These are phyloP conservation scores for Malus hybrid DNA, from an alignment of 331 rosid species.

Conservation along the genomic window DNA sequence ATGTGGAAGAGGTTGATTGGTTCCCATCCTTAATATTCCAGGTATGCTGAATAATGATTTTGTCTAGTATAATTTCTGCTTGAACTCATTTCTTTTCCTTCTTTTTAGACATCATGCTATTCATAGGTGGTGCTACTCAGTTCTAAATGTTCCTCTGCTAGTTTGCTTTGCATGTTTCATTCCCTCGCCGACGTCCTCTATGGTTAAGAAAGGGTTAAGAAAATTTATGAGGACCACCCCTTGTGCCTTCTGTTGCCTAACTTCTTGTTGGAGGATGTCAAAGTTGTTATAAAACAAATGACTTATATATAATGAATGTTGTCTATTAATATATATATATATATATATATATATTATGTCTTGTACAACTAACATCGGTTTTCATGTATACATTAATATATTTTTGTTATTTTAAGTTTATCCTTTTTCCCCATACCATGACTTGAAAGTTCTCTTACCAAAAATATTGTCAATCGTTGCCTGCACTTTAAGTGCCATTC, in stretches of 20 bases:
- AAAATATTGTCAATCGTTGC: neutral
- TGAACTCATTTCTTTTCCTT: neutral
- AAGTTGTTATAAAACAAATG: neutral
- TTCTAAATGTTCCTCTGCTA: neutral
- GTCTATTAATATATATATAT: too few species aligned
- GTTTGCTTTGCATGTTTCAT: neutral
- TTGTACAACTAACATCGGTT: too few species aligned
- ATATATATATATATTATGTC: too few species aligned
- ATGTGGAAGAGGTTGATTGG: slow-evolving; percentile 78
- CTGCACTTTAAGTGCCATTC: neutral
- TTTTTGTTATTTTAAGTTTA: neutral
- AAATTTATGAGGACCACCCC: neutral
- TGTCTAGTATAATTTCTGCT: neutral
- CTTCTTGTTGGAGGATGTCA: neutral
- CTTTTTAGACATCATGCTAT: neutral
- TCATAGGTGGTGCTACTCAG: neutral
- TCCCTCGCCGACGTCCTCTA: neutral
- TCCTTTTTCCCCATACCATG: neutral
- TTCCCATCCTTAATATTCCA: slow-evolving; percentile 82
- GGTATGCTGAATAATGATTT: slow-evolving; percentile 32
- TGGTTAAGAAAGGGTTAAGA: neutral
- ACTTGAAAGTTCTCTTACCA: neutral
- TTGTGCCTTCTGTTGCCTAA: neutral
- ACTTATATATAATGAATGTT: too few species aligned
- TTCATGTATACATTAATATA: too few species aligned